phyloP scores from a whole-genome alignment of 768 basidiomycete genomes.

The Coprinopsis strossmayeri region DNA sequence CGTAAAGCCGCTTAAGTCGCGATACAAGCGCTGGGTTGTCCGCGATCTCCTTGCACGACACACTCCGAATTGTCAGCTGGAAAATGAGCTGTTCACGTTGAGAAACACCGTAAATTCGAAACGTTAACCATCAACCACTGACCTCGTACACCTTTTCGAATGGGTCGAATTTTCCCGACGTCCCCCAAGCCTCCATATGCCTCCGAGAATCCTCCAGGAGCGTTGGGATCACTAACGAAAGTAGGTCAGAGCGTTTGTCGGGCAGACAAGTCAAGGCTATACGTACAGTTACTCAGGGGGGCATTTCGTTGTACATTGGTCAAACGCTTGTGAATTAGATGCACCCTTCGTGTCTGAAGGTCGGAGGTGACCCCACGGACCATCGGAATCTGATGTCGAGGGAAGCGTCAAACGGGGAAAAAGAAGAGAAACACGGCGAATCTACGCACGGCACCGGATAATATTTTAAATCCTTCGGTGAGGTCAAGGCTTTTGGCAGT shows the following conservation, averaged over 20 bases:
- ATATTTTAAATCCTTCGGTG: constrained; percentile 72
- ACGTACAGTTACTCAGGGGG: constrained; percentile 54
- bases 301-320: constrained; percentile 56
- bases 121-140: constrained; percentile 14
- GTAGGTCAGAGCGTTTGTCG: not conserved
- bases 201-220: constrained; percentile 60
- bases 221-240: constrained; percentile 48
- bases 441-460: constrained; percentile 66
- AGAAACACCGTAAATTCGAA: not conserved
- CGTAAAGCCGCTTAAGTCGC: constrained; percentile 59
- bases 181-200: constrained; percentile 60
- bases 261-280: constrained; percentile 2
- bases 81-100: constrained; percentile 52
- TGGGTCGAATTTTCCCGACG: constrained; percentile 60
- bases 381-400: constrained; percentile 55
- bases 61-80: constrained; percentile 63
- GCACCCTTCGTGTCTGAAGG: constrained; percentile 53
- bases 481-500: constrained; percentile 65
- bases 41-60: constrained; percentile 65
- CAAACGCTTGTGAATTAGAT: constrained; percentile 68
- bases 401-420: constrained; percentile 16
- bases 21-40: constrained; percentile 55
- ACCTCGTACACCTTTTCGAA: constrained; percentile 69
- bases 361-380: constrained; percentile 70
- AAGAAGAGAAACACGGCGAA: constrained; percentile 12